phyloP scores from a whole-genome alignment of 768 basidiomycete genomes.

The Russula earlei region DNA sequence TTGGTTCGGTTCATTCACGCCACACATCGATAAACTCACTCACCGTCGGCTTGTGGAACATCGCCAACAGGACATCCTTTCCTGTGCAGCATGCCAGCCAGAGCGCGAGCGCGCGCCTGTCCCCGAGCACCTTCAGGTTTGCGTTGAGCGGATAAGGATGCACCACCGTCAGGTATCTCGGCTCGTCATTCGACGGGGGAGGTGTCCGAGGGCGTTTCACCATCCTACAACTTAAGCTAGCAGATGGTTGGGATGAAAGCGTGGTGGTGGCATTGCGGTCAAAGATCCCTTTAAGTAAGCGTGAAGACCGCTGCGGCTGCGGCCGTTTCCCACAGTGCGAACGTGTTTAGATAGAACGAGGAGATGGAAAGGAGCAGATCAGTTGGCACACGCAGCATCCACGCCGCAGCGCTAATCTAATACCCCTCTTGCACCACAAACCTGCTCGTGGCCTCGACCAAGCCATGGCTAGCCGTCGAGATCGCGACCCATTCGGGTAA shows the following conservation, averaged over 20 bases:
- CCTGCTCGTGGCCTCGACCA: background rate
- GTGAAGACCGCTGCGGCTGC: too few relatives aligned
- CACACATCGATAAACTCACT: slow-evolving; percentile 22
- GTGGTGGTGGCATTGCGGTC: too few relatives aligned
- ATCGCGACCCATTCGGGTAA: slow-evolving; percentile 17
- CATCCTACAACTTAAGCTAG: slow-evolving; percentile 23
- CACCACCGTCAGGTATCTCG: slow-evolving; percentile 36
- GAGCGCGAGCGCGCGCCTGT: slow-evolving; percentile 31
- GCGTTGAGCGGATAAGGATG: slow-evolving; percentile 36
- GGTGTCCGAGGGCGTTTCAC: slow-evolving; percentile 36
- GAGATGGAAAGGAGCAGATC: background rate
- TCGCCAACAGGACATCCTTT: slow-evolving; percentile 28
- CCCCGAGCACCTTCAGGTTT: slow-evolving; percentile 32
- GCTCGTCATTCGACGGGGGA: slow-evolving; percentile 36
- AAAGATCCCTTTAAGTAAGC: too few relatives aligned
- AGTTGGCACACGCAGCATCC: background rate
- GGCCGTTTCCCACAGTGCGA: too few relatives aligned
- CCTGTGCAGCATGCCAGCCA: slow-evolving; percentile 38
- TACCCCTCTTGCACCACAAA: background rate
- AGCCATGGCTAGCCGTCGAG: slow-evolving; percentile 2
- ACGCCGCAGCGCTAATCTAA: background rate
- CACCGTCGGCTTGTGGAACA: slow-evolving; percentile 39
- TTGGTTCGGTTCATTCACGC: too few relatives aligned
- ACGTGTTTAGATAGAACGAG: too few relatives aligned
- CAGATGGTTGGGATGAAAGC: too few relatives aligned